Evolutionary conservation across 352 stramenopile species (phyloP).

Genomic region (Phytophthora palmivora): DNA sequence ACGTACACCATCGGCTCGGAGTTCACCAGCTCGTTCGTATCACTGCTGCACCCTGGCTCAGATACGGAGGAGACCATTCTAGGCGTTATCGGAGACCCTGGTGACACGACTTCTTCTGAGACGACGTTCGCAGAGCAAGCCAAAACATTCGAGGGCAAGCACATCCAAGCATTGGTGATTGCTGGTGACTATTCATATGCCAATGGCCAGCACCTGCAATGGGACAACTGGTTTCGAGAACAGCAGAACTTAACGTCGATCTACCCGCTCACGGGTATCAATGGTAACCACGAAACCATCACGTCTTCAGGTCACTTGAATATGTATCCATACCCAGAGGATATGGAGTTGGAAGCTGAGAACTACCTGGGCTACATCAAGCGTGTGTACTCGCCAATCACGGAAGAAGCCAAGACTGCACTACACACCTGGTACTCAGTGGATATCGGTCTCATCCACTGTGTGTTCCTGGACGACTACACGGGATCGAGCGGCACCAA

Average conservation of each 20-base stretch:
- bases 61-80: conserved; percentile 50
- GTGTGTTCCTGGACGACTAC: conserved; percentile 72
- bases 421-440: conserved; percentile 59
- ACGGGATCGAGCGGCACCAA: conserved; percentile 47
- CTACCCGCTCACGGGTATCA: conserved; percentile 55
- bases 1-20: conserved; percentile 53
- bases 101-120: conserved; percentile 47
- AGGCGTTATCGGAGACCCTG: conserved; percentile 49
- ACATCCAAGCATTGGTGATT: conserved; percentile 56
- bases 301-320: conserved; percentile 49
- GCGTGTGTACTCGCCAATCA: conserved; percentile 58
- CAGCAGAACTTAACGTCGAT: conserved; percentile 55
- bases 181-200: conserved; percentile 74
- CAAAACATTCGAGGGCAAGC: conserved; percentile 48
- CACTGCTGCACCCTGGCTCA: conserved; percentile 37
- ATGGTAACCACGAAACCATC: conserved; percentile 79
- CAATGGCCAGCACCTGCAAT: conserved; percentile 68
- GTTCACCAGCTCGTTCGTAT: conserved; percentile 45
- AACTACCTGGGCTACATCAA: conserved; percentile 55
- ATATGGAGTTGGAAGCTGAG: conserved; percentile 41
- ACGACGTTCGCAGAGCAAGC: conserved; percentile 37
- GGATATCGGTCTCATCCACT: conserved; percentile 63
- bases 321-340: conserved; percentile 46
- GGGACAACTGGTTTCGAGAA: conserved; percentile 74
- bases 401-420: conserved; percentile 42